phyloP scores from a whole-genome alignment of 495 filamentous ascomycete species.

The Recurvomyces mirabilis region DNA sequence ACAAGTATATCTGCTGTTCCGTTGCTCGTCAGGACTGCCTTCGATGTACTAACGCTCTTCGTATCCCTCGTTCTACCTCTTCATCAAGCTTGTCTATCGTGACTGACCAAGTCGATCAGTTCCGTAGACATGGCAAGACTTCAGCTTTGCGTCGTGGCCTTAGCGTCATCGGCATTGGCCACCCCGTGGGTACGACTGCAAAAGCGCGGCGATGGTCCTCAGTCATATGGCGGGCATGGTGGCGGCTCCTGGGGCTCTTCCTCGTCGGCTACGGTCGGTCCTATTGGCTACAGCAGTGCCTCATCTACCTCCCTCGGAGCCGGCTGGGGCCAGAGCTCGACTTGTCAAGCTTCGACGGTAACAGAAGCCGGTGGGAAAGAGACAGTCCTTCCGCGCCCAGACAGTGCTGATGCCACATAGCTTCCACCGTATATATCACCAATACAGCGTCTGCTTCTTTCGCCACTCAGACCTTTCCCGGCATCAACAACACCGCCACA shows the following conservation, averaged over 20 bases:
- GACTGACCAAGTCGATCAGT: too few species aligned
- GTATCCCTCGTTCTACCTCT: too few species aligned
- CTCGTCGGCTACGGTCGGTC: background rate
- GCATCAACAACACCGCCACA: background rate
- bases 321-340: background rate
- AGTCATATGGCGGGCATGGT: too few species aligned
- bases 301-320: background rate
- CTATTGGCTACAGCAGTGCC: background rate
- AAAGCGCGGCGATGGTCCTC: background rate
- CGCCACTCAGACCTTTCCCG: background rate
- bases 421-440: background rate
- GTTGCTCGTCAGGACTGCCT: too few species aligned
- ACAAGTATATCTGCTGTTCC: too few species aligned
- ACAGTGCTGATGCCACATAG: background rate
- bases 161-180: background rate
- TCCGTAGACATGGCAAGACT: too few species aligned
- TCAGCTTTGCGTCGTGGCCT: too few species aligned
- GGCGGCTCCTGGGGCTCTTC: background rate
- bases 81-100: too few species aligned
- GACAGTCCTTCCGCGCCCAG: background rate
- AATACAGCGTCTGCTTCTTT: background rate
- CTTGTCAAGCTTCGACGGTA: background rate
- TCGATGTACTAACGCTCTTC: too few species aligned
- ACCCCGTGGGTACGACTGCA: background rate
- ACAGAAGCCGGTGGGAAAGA: background rate